Evolutionary conservation across 2,329 filamentous ascomycete genomes (phyloP).

Genomic region (Fusarium gaditjirri): DNA sequence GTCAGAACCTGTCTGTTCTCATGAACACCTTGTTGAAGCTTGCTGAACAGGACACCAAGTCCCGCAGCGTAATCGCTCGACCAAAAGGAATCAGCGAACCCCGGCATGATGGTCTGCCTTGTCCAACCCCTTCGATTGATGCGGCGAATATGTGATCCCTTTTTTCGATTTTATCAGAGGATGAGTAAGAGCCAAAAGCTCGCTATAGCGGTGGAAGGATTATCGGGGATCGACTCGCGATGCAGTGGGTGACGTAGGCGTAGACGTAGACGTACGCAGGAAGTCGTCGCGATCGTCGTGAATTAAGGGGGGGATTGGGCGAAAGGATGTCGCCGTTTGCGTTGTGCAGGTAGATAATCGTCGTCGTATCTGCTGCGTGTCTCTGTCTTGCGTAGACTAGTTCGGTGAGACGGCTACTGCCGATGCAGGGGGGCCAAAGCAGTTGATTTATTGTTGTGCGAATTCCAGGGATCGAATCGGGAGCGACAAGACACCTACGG

Average conservation of each 20-base stretch:
- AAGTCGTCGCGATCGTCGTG: conserved; percentile 28
- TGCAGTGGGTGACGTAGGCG: conserved; percentile 9
- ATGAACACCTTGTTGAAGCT: conserved; percentile 94
- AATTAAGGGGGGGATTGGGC: conserved; percentile 15
- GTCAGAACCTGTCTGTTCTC: conserved; percentile 96
- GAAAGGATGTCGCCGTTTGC: conserved; percentile 15
- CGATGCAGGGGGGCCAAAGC: conserved; percentile 41
- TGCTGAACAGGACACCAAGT: conserved; percentile 92
- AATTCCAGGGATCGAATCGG: conserved; percentile 24
- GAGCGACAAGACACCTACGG: conserved; percentile 10
- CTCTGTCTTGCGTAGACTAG: conserved; percentile 40
- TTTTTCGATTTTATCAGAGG: conserved; percentile 16
- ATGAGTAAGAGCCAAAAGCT: conserved; percentile 22
- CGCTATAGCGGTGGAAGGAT: conserved; percentile 15
- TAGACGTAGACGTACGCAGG: conserved; percentile 18
- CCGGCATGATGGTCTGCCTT: conserved; percentile 71
- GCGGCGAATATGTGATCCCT: conserved; percentile 13
- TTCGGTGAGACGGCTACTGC: conserved; percentile 37
- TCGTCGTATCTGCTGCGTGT: conserved; percentile 41
- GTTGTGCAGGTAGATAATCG: conserved; percentile 17
- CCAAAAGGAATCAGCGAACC: conserved; percentile 98
- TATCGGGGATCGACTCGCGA: conserved; percentile 22
- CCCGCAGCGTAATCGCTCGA: conserved; percentile 96
- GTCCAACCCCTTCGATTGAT: conserved; percentile 39
- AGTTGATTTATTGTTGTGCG: conserved; percentile 32